Base-by-base conservation (phyloP, 2,329 filamentous ascomycete species). In the Cladosporium sp. region DNA sequence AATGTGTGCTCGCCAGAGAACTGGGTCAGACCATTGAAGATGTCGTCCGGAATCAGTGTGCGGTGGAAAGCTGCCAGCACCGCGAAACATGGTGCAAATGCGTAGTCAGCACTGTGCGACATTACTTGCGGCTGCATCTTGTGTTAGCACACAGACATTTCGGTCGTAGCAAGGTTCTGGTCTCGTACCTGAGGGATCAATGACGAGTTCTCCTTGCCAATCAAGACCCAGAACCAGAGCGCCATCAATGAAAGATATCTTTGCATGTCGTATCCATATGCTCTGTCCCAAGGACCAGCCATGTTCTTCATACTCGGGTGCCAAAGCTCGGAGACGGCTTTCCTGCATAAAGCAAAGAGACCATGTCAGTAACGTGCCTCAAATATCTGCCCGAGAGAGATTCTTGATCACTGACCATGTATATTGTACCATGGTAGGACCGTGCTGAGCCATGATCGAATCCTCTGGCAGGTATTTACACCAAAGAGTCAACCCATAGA, bases 181-280 rank as follows among this genome's bases (percentile, higher is more conserved):
- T 23, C 6, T 8, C 59, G 16, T 29, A 62, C 59, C n/a, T 62
- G 21, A 3, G 61, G 14, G 8, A 63, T 55, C 3, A 80, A 69
- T 0, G 78, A 76, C 3, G 78, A 75, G 6, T 74, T 72, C 3
- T 78, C 73, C 53, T 85, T 83, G 10, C 85, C 85, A 5, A 86
- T 78, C 4, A 87, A 66, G 0, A 83, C 81, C 86, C 86, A 89
- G 67, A 89, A 80, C 75, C 86, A 86, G 16, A 86, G 73, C 0
- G 83, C 83, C 73, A 88, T 82, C 58, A 89, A 80, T 62, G 84
- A 84, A 4, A 88, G 73, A 69, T 89, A 89, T 7, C 81, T 77
- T 64, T 86, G 88, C 86, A 89, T 88, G 66, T 89, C 86, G 65
- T 83, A 88, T 0, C 86, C 86, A 67, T 89, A 89, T 0, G 82